Percentiles rank a stretch among this genome's conserved stretches.
These are phyloP conservation scores for Saccharomycopsis capsularis DNA, from an alignment of 805 yeast species.

Conservation along the genomic window DNA sequence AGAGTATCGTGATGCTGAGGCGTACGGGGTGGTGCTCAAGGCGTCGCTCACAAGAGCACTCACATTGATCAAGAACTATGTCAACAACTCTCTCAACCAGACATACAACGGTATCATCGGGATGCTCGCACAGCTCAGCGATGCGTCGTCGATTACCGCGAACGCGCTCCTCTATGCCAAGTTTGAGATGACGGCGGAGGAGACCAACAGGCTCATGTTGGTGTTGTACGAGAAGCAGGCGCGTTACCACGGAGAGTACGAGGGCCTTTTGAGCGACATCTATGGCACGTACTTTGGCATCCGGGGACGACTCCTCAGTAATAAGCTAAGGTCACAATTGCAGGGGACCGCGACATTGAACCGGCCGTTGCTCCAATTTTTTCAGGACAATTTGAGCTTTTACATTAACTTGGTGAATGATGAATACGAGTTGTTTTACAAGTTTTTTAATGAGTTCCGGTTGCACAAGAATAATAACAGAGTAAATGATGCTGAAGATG, in stretches of 20 bases:
- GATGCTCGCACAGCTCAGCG: conserved; percentile 24
- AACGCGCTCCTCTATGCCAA: conserved; percentile 64
- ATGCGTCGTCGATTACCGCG: conserved; percentile 36
- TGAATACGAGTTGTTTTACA: conserved; percentile 53
- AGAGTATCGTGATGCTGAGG: conserved; percentile 62
- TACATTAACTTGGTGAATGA: conserved; percentile 52
- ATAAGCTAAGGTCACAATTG: conserved; percentile 35
- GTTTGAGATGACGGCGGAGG: conserved; percentile 42
- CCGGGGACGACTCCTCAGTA: conserved; percentile 43
- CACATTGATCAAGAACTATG: conserved; percentile 64
- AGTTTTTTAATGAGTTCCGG: conserved; percentile 39
- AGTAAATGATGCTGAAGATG: neutral
- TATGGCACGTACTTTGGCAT: conserved; percentile 54
- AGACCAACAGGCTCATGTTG: conserved; percentile 29
- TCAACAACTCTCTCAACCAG: conserved; percentile 36
- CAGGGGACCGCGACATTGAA: conserved; percentile 25
- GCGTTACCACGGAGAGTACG: conserved; percentile 43
- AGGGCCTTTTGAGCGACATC: conserved; percentile 62
- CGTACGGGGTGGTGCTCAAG: conserved; percentile 64
- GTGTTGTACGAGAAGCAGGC: conserved; percentile 24
- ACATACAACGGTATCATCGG: conserved; percentile 28
- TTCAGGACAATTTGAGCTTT: conserved; percentile 56
- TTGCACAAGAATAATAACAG: conserved; percentile 2
- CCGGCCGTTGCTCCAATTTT: conserved; percentile 45
- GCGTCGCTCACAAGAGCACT: conserved; percentile 80